Base-by-base conservation (phyloP, 2,329 filamentous ascomycete genomes). In the Fusarium sp. region DNA sequence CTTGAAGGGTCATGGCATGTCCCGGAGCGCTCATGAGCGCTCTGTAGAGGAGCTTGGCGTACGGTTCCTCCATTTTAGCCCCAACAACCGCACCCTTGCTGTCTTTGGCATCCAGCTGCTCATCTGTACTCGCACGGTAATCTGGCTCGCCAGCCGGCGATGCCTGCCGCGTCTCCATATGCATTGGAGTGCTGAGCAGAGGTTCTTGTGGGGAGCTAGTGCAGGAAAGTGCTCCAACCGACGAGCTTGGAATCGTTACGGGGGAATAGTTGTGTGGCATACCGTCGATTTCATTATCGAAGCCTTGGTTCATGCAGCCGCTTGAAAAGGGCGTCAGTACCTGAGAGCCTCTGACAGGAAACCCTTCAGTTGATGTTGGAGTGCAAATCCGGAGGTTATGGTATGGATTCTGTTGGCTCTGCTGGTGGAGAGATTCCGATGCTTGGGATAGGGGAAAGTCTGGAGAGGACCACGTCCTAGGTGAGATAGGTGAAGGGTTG, bases 31-130 rank as follows among this genome's bases (percentile, higher is more conserved):
- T 88, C 81, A 90, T 87, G 20, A 98, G 86, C 2, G 93, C 93
- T 51, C 85, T 83, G 75, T 90, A 92, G 64, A 98, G 93, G 17
- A 97, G 85, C 72, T 91, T 86, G 0, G 95, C 94, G 75, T 98
- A 98, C 1, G 93, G 91, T 61, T 87, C 86, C 22, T 88, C 86
- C 7, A 74, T 71, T 49, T 79, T 79, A 10, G 62, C 45, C n/a
- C 56, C 46, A 44, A 30, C 37, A 33, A 33, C 28, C 22, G 22
- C 39, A 15, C 40, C 39, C 37, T 56, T 55, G 17, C 49, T n/a
- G 13, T 71, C 67, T 19, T 35, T 54, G 19, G 58, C 33, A n/a
- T 57, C 60, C 28, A 24, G 26, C 35, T 70, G 63, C 44, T 22
- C 59, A 52, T 66, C 54, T 33, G 65, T 45, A 37, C 57, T 69